A percentile compares a stretch with the other conserved stretches of the same genome.
Evolutionary conservation across 2,329 filamentous ascomycete genomes (phyloP).

Genomic region (Nemania serpens): DNA sequence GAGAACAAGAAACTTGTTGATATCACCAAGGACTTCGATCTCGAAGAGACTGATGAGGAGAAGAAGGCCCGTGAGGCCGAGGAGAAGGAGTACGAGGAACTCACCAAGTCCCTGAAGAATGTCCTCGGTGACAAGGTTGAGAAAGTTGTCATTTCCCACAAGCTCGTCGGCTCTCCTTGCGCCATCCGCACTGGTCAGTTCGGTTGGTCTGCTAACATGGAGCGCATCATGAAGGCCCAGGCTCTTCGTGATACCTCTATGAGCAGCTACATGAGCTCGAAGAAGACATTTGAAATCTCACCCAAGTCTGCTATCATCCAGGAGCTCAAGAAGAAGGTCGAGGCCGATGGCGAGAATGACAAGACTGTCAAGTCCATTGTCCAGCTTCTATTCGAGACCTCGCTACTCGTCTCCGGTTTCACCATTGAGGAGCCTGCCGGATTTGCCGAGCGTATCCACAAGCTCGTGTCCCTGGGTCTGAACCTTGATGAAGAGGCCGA

Average conservation of each 20-base stretch:
- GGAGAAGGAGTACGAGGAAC: conserved; percentile 96
- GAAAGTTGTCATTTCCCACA: conserved; percentile 99
- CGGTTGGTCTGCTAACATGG: conserved; percentile 99
- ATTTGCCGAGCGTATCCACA: conserved; percentile 99
- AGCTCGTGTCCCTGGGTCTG: conserved; percentile 95
- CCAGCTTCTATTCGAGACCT: conserved; percentile 98
- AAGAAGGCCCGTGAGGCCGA: conserved; percentile 93
- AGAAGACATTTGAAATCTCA: conserved; percentile 99
- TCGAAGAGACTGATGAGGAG: conserved; percentile 99
- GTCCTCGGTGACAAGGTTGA: conserved; percentile 99
- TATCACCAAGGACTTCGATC: conserved; percentile 99
- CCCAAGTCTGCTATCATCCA: conserved; percentile 96
- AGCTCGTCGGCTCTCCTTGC: conserved; percentile 91
- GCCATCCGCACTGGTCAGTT: conserved; percentile 99
- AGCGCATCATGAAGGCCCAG: conserved; percentile 99
- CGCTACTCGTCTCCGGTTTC: conserved; percentile 97
- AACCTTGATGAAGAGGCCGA: conserved; percentile 95
- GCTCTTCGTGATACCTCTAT: conserved; percentile 99
- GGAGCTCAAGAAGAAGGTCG: conserved; percentile 99
- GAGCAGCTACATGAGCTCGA: conserved; percentile 99
- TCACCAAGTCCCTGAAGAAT: conserved; percentile 98
- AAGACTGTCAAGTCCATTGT: conserved; percentile 99
- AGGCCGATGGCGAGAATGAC: conserved; percentile 96
- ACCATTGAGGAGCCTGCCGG: conserved; percentile 98
- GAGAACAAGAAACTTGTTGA: conserved; percentile 99